A percentile compares a stretch with the other conserved stretches of the same genome.
Conservation (phyloP, 169 alveolate species). For the Miamiensis avidus region DNA sequence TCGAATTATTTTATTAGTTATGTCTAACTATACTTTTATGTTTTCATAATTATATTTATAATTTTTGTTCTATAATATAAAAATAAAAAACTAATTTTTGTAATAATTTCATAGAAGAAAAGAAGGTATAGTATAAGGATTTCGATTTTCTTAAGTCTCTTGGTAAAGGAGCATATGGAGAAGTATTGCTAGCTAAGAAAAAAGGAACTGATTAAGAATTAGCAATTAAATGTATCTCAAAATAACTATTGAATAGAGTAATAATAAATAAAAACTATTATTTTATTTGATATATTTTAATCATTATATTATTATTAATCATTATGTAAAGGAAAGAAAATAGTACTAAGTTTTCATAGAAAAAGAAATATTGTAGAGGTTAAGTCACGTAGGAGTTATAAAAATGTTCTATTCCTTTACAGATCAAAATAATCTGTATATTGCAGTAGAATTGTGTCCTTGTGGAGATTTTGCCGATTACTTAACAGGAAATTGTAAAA, state of each 20-base stretch:
- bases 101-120: background rate
- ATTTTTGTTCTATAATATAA: no score
- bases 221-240: constrained; percentile 52
- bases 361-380: constrained; percentile 26
- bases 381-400: constrained; percentile 31
- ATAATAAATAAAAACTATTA: background rate
- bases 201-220: constrained; percentile 44
- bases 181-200: constrained; percentile 58
- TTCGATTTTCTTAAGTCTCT: constrained; percentile 56
- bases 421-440: constrained; percentile 13
- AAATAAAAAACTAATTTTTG: no score
- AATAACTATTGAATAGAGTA: constrained; percentile 36
- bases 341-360: constrained; percentile 39
- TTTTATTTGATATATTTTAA: background rate
- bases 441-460: constrained; percentile 32
- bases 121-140: constrained; percentile 41
- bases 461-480: constrained; percentile 45
- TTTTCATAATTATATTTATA: no score
- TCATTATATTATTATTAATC: background rate
- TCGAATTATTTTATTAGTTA: no score
- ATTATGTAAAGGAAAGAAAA: constrained; percentile 25
- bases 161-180: constrained; percentile 69
- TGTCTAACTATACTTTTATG: background rate
- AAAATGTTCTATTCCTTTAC: constrained; percentile 23
- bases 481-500: constrained; percentile 15